Evolutionary conservation across 2,329 filamentous ascomycete species (phyloP), one percentile per base, ranked within the genome.

Genomic region (Alternaria solani): DNA sequence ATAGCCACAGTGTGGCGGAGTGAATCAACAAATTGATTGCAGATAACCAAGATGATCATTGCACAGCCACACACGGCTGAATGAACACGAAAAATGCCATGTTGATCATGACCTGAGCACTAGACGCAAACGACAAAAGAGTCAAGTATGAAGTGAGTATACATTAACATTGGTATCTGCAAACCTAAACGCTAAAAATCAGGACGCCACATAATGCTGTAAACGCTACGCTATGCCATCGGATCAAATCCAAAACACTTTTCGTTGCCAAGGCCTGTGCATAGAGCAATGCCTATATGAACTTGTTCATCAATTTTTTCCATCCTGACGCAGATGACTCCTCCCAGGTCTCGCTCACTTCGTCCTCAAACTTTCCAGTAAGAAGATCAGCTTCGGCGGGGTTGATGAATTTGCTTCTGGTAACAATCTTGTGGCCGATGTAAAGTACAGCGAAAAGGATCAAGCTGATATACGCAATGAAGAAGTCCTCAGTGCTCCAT

Each of bases 341-440:
- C 55, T 78, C 75, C 75, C 73, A 77, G 1, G 64, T 73, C 46
- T 77, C 73, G 6, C 70, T 51, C 2, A 62, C 38, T 41, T 75
- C 73, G 1, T 75, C 74, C 16, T 74, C 61, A 25, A 73, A 76
- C 25, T 79, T 74, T 7, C 81, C 82, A 18, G 75, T 78, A 14
- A 80, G 61, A 18, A 84, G 64, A 62, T 84, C 82, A 9, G 81
- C 81, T 16, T 82, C 79, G 5, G 62, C 61, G 3, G 80, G 68
- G 8, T 75, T 76, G 62, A 83, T 71, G 46, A 83, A 79, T 36
- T 73, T 72, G 47, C 74, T 77, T 57, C 76, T 69, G 23, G 72
- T 76, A 1, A 73, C 54, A 23, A 76, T 26, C 66, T 78, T 94
- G 80, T 91, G 89, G 3, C 83, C 86, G 12, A 86, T 7, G 69